These are phyloP conservation scores for Leishmania martiniquensis DNA, from an alignment of 208 protist species.

Conservation along the genomic window DNA sequence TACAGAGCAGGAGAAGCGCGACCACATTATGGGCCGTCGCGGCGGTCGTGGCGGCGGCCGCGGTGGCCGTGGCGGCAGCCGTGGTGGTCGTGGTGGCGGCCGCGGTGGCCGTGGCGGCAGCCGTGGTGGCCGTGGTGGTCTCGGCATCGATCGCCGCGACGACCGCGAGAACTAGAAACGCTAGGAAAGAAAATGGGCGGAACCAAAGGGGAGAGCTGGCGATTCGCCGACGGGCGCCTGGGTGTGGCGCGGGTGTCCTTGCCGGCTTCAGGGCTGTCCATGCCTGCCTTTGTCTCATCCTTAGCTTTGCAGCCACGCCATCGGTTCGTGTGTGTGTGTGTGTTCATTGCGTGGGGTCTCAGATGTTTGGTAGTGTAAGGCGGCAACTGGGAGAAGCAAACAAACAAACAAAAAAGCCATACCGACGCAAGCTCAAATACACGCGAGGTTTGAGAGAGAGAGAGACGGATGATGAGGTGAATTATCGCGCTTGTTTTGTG, in stretches of 20 bases:
- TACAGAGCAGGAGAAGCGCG: conserved; percentile 79
- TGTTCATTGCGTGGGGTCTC: not conserved
- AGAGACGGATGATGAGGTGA: not conserved
- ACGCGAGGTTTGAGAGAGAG: not conserved
- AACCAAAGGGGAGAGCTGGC: not conserved
- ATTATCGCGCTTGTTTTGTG: conserved; percentile 7
- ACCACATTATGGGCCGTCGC: conserved; percentile 38
- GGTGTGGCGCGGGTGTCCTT: not conserved
- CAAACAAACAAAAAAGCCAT: not conserved
- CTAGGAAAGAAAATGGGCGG: conserved; percentile 2
- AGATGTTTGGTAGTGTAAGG: not conserved
- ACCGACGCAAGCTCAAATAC: not conserved
- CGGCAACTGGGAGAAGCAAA: too few relatives aligned
- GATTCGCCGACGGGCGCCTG: not conserved
- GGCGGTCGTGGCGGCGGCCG: conserved; percentile 44
- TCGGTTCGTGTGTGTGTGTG: not conserved
- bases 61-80: conserved; percentile 34
- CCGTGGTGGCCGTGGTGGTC: conserved; percentile 39
- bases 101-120: conserved; percentile 27
- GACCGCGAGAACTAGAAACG: conserved; percentile 2
- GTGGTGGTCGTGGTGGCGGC: conserved; percentile 33
- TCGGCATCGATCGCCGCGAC: conserved; percentile 40
- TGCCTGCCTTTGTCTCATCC: not conserved
- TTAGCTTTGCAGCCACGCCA: not conserved
- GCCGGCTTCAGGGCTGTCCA: not conserved